These are phyloP conservation scores for Colletotrichum aenigma DNA, from an alignment of 2,329 filamentous ascomycete species.

Conservation along the genomic window DNA sequence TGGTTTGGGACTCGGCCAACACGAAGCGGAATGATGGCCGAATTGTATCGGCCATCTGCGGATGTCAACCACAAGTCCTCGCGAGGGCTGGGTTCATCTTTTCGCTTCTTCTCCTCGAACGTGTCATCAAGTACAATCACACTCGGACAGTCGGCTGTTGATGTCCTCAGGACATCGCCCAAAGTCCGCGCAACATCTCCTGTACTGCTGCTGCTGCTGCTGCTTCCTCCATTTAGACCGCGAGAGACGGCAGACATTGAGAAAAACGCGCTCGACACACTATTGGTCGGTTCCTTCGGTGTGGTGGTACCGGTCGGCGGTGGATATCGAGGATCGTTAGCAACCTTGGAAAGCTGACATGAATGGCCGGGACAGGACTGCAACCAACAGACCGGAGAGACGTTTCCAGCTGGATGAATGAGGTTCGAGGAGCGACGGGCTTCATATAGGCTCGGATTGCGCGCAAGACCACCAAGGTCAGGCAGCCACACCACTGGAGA, in stretches of 20 bases:
- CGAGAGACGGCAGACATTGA: slow-evolving; percentile 1
- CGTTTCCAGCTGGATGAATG: neutral
- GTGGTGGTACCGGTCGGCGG: neutral
- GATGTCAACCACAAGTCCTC: slow-evolving; percentile 55
- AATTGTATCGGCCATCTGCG: slow-evolving; percentile 52
- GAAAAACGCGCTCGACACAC: neutral
- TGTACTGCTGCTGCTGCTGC: neutral
- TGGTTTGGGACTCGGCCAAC: slow-evolving; percentile 44
- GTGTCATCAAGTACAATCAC: slow-evolving; percentile 42
- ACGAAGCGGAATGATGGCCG: slow-evolving; percentile 46
- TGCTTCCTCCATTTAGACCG: neutral
- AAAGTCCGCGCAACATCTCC: slow-evolving; percentile 28
- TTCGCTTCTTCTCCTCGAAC: slow-evolving; percentile 31
- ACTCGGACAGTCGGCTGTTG: slow-evolving; percentile 37
- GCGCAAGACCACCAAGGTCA: slow-evolving; percentile 9
- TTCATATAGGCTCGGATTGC: slow-evolving; percentile 14
- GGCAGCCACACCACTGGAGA: slow-evolving; percentile 19
- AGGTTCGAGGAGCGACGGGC: neutral
- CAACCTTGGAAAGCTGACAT: neutral
- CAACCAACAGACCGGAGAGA: neutral
- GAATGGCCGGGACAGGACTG: neutral
- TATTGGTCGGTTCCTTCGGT: neutral
- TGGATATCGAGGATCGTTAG: neutral
- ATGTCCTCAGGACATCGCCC: slow-evolving; percentile 44
- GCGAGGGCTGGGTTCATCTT: slow-evolving; percentile 40